phyloP scores from a whole-genome alignment of 345 rosid species.

The Combretum micranthum region DNA sequence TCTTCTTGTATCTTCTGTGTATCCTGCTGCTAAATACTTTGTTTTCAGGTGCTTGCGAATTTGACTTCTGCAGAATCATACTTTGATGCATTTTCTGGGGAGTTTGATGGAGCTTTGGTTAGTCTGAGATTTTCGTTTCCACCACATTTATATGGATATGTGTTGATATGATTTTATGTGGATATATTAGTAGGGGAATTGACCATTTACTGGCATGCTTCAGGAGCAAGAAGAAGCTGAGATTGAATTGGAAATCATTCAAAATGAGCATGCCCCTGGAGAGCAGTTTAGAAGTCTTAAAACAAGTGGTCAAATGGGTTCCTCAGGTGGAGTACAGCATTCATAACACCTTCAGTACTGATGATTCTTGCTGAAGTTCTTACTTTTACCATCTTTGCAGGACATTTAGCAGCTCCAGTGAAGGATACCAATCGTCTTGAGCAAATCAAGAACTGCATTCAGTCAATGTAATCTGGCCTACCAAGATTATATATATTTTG shows the following conservation, averaged over 20 bases:
- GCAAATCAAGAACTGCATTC: constrained; percentile 58
- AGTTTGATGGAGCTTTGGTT: constrained; percentile 50
- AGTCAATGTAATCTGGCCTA: constrained; percentile 44
- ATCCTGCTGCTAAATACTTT: constrained; percentile 1
- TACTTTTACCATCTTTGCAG: background rate
- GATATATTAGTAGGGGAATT: no score
- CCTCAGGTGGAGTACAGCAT: constrained; percentile 9
- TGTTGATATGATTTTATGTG: constrained; percentile 1
- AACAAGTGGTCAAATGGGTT: constrained; percentile 25
- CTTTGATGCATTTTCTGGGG: constrained; percentile 48
- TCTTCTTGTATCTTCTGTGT: background rate
- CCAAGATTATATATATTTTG: background rate
- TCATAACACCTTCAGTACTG: background rate
- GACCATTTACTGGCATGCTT: constrained; percentile 1
- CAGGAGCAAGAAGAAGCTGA: constrained; percentile 78
- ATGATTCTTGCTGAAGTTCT: background rate
- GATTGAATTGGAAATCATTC: constrained; percentile 55
- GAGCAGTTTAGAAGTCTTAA: constrained; percentile 26
- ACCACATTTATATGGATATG: background rate
- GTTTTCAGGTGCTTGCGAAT: constrained; percentile 53
- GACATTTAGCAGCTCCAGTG: constrained; percentile 31
- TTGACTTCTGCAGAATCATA: constrained; percentile 64
- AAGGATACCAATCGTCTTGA: constrained; percentile 49
- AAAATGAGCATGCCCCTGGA: constrained; percentile 27
- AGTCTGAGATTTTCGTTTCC: constrained; percentile 11